phyloP scores from a whole-genome alignment of 371 early-diverging fungal genomes.

The Saksenaea vasiformis region DNA sequence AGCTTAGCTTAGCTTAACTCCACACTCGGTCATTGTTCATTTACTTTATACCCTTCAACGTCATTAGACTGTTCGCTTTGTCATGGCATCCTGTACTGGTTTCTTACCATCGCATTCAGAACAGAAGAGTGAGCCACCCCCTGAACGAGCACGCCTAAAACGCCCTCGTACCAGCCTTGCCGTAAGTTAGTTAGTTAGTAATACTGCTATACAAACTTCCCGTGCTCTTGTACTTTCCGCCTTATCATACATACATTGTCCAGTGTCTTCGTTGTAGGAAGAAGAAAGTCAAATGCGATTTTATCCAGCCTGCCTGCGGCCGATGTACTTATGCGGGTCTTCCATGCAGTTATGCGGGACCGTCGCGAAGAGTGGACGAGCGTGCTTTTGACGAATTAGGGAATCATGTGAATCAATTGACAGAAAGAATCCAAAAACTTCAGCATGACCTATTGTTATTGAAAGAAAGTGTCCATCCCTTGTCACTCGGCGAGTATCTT shows the following conservation, averaged over 20 bases:
- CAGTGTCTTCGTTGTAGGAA: constrained; percentile 62
- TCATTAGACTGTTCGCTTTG: neutral
- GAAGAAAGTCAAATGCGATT: constrained; percentile 68
- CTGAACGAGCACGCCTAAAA: constrained; percentile 20
- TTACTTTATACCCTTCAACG: neutral
- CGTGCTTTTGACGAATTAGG: constrained; percentile 59
- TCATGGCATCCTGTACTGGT: neutral
- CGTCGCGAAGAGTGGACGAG: constrained; percentile 57
- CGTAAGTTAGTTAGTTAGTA: constrained; percentile 31
- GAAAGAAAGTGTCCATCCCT: constrained; percentile 47
- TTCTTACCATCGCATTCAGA: constrained; percentile 11
- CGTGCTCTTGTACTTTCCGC: neutral
- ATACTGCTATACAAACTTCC: neutral
- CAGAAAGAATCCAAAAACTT: constrained; percentile 51
- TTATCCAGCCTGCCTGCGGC: constrained; percentile 62
- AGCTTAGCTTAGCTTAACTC: neutral
- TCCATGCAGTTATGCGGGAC: constrained; percentile 53
- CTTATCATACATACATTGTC: neutral
- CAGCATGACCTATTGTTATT: constrained; percentile 50
- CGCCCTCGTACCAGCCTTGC: constrained; percentile 26
- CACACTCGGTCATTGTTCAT: constrained; percentile 1
- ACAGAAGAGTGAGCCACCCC: constrained; percentile 18
- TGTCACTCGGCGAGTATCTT: constrained; percentile 12
- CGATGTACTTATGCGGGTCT: constrained; percentile 56
- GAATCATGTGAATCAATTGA: constrained; percentile 50